Evolutionary conservation across 306 rosid genomes (phyloP), one percentile per base, ranked within the genome.

Genomic region (Canavalia ensiformis): DNA sequence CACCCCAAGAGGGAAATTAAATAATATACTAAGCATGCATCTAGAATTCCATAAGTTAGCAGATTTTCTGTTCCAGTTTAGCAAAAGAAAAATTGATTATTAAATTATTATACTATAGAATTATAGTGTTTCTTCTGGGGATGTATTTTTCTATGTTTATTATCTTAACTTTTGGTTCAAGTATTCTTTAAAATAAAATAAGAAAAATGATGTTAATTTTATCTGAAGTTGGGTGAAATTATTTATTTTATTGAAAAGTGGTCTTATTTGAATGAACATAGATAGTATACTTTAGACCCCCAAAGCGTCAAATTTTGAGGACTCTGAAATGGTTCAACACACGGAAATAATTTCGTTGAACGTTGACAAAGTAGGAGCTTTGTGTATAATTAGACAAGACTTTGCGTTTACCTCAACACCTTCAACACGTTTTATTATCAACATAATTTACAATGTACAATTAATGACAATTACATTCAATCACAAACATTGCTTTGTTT

Each of bases 401-500:
- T 54, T 34, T 52, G 57, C 10, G 67, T 67, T 67, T 67, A 78
- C 67, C 59, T 6, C 0, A 49, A 62, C 11, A 11, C 4, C 18
- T 8, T 37, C 11, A 3, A 6, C 52, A 51, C 8, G 51, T 9
- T 49, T 37, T 51, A 1, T 63, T 8, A 18, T 35, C 1, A 29
- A 18, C 30, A 1, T 5, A 1, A 8, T 28, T 37, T 8, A 18
- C 42, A 3, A 28, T 30, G 4, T 12, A 11, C 29, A 7, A 33
- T 50, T 2, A 1, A 3, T 7, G 31, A 0, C 60, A 60, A 76
- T 33, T 28, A 7, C 55, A 25, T 8, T 12, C 67, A 42, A 12
- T 52, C 56, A 54, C 66, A 77, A 52, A n/a, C 28, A 42, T 37
- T 37, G 59, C 29, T 68, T 68, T 56, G 60, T 66, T 78, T 77